Evolutionary conservation across 2,329 filamentous ascomycete species (phyloP).

Genomic region (Calonectria fujianensis): DNA sequence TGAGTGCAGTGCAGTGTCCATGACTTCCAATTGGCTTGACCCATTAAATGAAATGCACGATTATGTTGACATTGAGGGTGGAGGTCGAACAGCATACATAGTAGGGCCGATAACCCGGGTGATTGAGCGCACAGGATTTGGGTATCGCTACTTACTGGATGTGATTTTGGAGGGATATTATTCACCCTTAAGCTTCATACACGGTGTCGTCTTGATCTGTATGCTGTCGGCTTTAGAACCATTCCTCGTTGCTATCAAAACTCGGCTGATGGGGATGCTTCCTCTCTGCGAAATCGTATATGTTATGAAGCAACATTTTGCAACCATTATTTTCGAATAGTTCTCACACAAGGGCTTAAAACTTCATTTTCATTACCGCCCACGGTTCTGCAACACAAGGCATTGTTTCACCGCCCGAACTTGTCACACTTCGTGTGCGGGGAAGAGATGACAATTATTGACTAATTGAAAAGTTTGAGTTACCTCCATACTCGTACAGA

Average conservation of each 20-base stretch:
- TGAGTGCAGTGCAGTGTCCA: no score
- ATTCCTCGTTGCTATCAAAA: neutral
- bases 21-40: neutral
- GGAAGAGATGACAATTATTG: neutral
- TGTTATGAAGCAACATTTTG: neutral
- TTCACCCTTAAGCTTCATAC: neutral
- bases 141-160: neutral
- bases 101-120: conserved; percentile 18
- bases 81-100: conserved; percentile 1
- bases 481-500: neutral
- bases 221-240: neutral
- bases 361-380: neutral
- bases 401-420: neutral
- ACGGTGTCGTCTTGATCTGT: neutral
- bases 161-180: neutral
- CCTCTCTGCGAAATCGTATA: neutral
- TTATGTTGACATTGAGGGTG: neutral
- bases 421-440: neutral
- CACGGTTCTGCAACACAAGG: neutral
- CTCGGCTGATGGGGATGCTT: neutral
- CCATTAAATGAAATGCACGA: neutral
- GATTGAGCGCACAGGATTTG: neutral
- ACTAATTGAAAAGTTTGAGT: neutral
- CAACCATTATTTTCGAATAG: neutral
- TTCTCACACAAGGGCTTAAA: neutral